A percentile compares a stretch with the other conserved stretches of the same genome.
Conservation (phyloP, 768 basidiomycete genomes). For the Gloeopeniophorella convolvens region DNA sequence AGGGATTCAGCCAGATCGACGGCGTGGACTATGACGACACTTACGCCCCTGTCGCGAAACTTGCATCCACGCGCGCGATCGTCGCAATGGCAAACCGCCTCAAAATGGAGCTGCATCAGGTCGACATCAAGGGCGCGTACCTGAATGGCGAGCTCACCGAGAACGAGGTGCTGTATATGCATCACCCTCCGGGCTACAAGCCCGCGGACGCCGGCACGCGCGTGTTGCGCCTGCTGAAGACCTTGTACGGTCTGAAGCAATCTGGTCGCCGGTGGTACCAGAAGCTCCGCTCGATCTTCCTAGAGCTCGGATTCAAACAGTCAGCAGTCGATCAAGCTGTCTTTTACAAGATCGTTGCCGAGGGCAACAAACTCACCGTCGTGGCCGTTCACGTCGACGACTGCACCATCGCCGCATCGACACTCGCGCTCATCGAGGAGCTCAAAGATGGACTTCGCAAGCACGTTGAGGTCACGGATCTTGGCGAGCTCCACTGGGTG, state of each 20-base stretch:
- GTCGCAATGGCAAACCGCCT: slow-evolving; percentile 33
- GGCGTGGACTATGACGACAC: slow-evolving; percentile 30
- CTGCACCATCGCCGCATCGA: slow-evolving; percentile 26
- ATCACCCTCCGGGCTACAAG: not conserved
- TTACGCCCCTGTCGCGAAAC: slow-evolving; percentile 21
- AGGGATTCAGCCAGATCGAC: slow-evolving; percentile 30
- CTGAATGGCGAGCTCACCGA: slow-evolving; percentile 33
- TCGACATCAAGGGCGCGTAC: slow-evolving; percentile 40
- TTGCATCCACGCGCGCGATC: slow-evolving; percentile 18
- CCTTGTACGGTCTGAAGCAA: slow-evolving; percentile 20
- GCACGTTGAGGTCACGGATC: not conserved
- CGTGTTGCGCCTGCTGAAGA: not conserved
- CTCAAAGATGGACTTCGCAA: slow-evolving; percentile 26
- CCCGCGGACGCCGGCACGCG: not conserved
- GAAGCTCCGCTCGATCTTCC: not conserved
- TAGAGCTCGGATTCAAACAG: not conserved
- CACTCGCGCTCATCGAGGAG: not conserved
- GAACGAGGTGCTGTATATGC: slow-evolving; percentile 30
- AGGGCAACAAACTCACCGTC: not conserved
- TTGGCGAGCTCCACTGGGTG: not conserved
- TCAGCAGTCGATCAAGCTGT: not conserved
- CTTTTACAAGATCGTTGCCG: slow-evolving; percentile 1
- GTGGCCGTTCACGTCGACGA: slow-evolving; percentile 21
- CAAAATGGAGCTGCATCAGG: slow-evolving; percentile 30
- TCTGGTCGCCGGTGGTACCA: slow-evolving; percentile 14